Evolutionary conservation across 2,329 filamentous ascomycete genomes (phyloP), one percentile per base, ranked within the genome.

Genomic region (Neonectria faginata): DNA sequence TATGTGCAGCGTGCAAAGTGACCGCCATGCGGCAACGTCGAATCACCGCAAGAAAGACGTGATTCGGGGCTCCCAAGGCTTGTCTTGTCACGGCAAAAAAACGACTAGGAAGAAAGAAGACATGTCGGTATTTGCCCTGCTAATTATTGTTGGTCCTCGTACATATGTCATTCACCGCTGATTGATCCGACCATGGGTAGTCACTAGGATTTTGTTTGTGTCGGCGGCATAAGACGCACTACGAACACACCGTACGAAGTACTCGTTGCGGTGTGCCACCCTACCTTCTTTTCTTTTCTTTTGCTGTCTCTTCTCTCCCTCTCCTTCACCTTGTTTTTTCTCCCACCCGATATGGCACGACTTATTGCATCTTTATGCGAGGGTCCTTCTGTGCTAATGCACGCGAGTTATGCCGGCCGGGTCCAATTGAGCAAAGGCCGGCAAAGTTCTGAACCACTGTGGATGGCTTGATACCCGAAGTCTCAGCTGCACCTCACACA

Each of bases 341-440:
- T 36, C 7, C 50, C 60, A 33, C 54, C 51, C 60, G 53, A 54
- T 64, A 57, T 72, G 61, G 55, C 64, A 57, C 60, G 63, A 70
- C 66, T 60, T 20, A 63, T 65, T 66, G 56, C 51, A 51, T 51
- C 54, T 42, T 64, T 65, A 68, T 73, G 64, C 69, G 60, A 70
- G 67, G 62, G 53, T 45, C 25, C n/a, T 57, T 31, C 25, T 62
- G 56, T 70, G 57, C 51, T 55, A 52, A 60, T 67, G 68, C 62
- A 66, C 57, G 63, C 51, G 53, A 44, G 47, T 64, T 68, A 61
- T 63, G 47, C 41, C 57, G 51, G 56, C 51, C 55, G 52, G 59
- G 65, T 65, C 57, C 47, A 60, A 39, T 20, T 47, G 57, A 29
- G 51, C 31, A 70, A 45, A 42, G 31, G 41, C 51, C 39, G n/a